Percentiles rank a stretch among this genome's conserved stretches.
Conservation (phyloP, 176 grass and related monocot species). For the Saccharum officinarum region DNA sequence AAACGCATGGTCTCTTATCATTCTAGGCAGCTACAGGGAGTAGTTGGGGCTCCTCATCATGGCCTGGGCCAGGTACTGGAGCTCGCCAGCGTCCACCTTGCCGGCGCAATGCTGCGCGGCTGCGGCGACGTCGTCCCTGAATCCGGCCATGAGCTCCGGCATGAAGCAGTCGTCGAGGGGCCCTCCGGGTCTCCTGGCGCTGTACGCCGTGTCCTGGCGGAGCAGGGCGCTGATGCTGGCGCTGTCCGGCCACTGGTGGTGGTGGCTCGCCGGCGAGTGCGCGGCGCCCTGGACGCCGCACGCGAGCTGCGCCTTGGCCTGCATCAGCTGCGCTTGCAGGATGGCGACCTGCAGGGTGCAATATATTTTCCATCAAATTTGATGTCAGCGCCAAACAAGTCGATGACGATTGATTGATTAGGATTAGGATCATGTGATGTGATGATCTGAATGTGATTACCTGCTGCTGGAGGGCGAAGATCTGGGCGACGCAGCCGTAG, state of each 20-base stretch:
- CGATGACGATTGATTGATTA: no score
- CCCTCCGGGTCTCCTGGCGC: conserved; percentile 44
- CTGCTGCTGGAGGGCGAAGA: conserved; percentile 95
- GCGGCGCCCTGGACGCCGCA: conserved; percentile 43
- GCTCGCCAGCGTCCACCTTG: conserved; percentile 71
- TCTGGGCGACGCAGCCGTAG: conserved; percentile 83
- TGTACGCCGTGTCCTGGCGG: conserved; percentile 25
- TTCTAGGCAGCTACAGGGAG: conserved; percentile 38
- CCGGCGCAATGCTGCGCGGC: conserved; percentile 49
- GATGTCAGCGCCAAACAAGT: no score
- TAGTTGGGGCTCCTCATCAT: conserved; percentile 78
- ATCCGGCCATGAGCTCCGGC: conserved; percentile 49
- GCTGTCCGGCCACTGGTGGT: conserved; percentile 45
- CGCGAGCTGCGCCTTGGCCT: conserved; percentile 75
- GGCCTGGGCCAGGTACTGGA: conserved; percentile 79
- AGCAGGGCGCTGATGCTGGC: conserved; percentile 42
- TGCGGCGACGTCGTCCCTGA: conserved; percentile 47
- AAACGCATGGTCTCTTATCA: not conserved
- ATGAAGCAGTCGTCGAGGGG: conserved; percentile 27
- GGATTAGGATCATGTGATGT: no score
- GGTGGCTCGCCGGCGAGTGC: conserved; percentile 33
- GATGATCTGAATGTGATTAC: no score
- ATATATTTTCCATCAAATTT: no score
- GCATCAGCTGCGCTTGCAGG: conserved; percentile 90
- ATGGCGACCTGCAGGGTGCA: conserved; percentile 46